phyloP scores from a whole-genome alignment of 2,329 filamentous ascomycete genomes.

The Cercospora sesami region DNA sequence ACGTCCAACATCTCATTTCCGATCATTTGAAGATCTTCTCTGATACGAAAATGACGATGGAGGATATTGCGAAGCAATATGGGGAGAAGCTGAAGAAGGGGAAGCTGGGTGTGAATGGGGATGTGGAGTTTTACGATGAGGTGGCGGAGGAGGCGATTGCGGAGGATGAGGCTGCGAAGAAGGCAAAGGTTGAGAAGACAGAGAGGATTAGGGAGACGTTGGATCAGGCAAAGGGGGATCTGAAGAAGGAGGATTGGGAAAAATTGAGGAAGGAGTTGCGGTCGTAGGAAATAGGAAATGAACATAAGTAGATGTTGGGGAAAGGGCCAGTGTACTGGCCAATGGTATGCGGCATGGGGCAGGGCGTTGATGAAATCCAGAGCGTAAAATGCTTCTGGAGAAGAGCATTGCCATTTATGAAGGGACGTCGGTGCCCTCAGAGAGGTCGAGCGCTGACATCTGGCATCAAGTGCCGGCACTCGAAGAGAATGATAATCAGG shows the following conservation, averaged over 20 bases:
- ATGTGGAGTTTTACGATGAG: slow-evolving; percentile 90
- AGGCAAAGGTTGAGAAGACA: not conserved
- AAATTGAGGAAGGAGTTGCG: slow-evolving; percentile 1
- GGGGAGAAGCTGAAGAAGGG: slow-evolving; percentile 73
- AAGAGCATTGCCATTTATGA: no score
- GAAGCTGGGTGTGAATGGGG: slow-evolving; percentile 71
- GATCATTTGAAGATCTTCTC: slow-evolving; percentile 86
- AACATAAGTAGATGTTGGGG: no score
- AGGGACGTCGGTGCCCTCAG: no score
- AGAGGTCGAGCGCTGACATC: no score
- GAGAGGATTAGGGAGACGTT: slow-evolving; percentile 4
- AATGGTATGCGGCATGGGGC: no score
- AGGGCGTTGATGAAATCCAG: no score
- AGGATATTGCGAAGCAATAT: slow-evolving; percentile 74
- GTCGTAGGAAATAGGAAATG: no score
- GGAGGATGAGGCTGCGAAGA: slow-evolving; percentile 6
- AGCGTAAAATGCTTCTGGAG: no score
- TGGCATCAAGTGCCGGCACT: not conserved
- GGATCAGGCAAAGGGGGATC: not conserved
- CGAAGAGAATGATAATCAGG: no score
- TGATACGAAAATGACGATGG: slow-evolving; percentile 67
- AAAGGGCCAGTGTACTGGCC: no score
- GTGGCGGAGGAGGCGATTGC: slow-evolving; percentile 34
- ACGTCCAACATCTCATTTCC: slow-evolving; percentile 84
- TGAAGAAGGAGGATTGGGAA: not conserved